A percentile compares a stretch with the other conserved stretches of the same genome.
These are phyloP conservation scores for Cardamine resedifolia DNA, from an alignment of 345 rosid genomes.

Conservation along the genomic window DNA sequence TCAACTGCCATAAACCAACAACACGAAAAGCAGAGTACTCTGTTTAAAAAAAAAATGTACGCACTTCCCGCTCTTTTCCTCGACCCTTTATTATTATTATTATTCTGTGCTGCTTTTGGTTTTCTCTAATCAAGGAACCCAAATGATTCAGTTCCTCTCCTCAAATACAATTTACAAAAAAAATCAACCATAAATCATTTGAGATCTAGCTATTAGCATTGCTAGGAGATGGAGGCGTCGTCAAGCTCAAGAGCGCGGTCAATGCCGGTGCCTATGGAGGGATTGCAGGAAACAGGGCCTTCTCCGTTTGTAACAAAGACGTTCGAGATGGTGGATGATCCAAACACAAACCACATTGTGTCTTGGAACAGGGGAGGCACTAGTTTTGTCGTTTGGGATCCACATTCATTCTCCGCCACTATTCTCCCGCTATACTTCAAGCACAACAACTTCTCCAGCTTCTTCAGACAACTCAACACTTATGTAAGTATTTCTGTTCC, in stretches of 20 bases:
- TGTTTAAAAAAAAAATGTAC: conserved; percentile 4
- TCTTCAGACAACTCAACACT: conserved; percentile 87
- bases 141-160: neutral
- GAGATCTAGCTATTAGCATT: neutral
- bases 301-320: conserved; percentile 87
- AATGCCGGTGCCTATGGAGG: conserved; percentile 53
- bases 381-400: conserved; percentile 86
- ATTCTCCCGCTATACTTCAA: conserved; percentile 82
- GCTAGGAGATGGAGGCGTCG: conserved; percentile 17
- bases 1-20: conserved; percentile 13
- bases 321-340: conserved; percentile 78
- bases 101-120: neutral
- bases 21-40: conserved; percentile 9
- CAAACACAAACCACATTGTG: conserved; percentile 58
- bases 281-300: conserved; percentile 71
- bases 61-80: conserved; percentile 21
- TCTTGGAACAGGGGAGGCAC: conserved; percentile 69
- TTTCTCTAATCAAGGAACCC: neutral
- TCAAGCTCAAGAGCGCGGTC: conserved; percentile 19
- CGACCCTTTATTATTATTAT: neutral
- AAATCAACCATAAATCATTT: neutral
- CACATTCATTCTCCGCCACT: conserved; percentile 56
- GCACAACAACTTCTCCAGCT: conserved; percentile 94
- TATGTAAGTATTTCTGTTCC: conserved; percentile 52
- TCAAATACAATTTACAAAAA: neutral